These are phyloP conservation scores for Ephemerocybe angulata DNA, from an alignment of 768 basidiomycete genomes.

Conservation along the genomic window DNA sequence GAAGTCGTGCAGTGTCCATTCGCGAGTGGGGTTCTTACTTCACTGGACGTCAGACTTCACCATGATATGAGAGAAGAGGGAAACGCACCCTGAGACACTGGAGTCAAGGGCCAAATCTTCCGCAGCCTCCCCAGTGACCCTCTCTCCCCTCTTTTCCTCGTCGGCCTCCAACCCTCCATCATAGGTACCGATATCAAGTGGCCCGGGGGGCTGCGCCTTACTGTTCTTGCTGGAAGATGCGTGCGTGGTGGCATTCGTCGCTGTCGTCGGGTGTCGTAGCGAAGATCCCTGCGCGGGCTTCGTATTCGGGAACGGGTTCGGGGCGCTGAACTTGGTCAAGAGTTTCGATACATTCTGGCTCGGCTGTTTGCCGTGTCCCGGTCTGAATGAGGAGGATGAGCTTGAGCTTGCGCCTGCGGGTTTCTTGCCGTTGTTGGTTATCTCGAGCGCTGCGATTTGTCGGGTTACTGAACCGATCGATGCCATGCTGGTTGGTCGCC, in stretches of 20 bases:
- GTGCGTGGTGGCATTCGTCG: conserved; percentile 11
- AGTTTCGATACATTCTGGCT: conserved; percentile 69
- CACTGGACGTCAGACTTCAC: background rate
- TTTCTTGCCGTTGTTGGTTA: conserved; percentile 42
- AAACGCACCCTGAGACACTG: conserved; percentile 58
- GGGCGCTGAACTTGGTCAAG: conserved; percentile 69
- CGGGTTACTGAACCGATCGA: conserved; percentile 60
- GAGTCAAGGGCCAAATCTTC: conserved; percentile 83
- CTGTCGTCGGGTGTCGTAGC: conserved; percentile 36
- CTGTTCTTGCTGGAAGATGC: conserved; percentile 5
- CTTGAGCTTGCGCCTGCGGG: conserved; percentile 19
- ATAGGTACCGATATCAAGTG: conserved; percentile 82
- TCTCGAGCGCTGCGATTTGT: conserved; percentile 68
- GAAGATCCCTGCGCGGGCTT: conserved; percentile 41
- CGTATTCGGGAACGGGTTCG: conserved; percentile 45
- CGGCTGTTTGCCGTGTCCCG: conserved; percentile 48
- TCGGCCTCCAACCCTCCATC: conserved; percentile 97
- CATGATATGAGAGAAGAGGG: background rate
- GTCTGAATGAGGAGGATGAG: conserved; percentile 24
- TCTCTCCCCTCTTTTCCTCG: conserved; percentile 73
- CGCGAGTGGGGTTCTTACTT: conserved; percentile 70
- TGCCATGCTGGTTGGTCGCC: conserved; percentile 12
- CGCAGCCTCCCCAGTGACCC: conserved; percentile 73
- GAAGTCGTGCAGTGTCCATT: conserved; percentile 83
- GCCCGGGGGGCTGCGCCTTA: conserved; percentile 23